Evolutionary conservation across 495 filamentous ascomycete genomes (phyloP), one percentile per base, ranked within the genome.

Genomic region (Talaromyces trachyspermus): DNA sequence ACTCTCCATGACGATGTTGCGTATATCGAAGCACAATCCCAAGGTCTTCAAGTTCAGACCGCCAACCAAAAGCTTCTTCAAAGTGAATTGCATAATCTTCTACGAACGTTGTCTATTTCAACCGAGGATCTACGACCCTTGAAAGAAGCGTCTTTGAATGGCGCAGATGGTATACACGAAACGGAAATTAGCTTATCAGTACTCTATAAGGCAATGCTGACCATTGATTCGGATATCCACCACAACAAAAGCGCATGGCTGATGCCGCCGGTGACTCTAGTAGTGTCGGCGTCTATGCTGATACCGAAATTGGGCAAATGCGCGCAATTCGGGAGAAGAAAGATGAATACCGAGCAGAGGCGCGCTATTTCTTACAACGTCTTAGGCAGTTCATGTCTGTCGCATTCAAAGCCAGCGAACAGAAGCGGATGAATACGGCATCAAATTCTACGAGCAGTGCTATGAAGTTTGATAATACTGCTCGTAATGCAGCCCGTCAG

Each of bases 21-120:
- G 5, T 96, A 91, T 58, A 96, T 98, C 43, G 92, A 98, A 69
- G 88, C 94, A 7, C 92, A 97, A 60, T 89, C 87, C 4, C 90
- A 97, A 66, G 94, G 92, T 66, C 65, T 98, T 18, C 94, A 97
- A 57, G 89, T 98, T 15, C 91, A 96, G 62, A 88, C 91, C 15
- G 89, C 94, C 17, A 98, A 98, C 57, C 94, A 98, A 64, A 95
- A 94, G 65, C 78, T 95, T 25, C 76, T 98, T 20, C 88, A 89
- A 58, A 86, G 79, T 37, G 92, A 98, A 62, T 72, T 98, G 3
- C 78, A 90, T 54, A 75, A 70, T 5, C 68, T 98, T 14, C 70
- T 98, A 35, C 80, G 86, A 41, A 95, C 85, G 0, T 88, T 95
- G 35, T 89, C 88, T 12, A 95, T 97, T 23, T 86, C 86, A 15